These are phyloP conservation scores for Candolleomyces eurysporus DNA, from an alignment of 768 basidiomycete species.

Conservation along the genomic window DNA sequence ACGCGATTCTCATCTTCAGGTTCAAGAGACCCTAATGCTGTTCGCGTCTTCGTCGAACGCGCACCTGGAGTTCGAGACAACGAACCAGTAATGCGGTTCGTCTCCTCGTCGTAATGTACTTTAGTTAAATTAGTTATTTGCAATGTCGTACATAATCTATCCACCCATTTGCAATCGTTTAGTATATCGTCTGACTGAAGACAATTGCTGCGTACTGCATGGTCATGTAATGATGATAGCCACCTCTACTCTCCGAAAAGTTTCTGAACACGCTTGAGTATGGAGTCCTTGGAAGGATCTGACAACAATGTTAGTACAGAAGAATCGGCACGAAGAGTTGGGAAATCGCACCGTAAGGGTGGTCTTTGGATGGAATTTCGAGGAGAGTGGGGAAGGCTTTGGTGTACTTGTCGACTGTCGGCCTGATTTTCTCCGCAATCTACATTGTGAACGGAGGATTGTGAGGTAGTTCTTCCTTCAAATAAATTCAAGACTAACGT, in stretches of 20 bases:
- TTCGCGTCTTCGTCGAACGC: slow-evolving; percentile 71
- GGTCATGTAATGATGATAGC: not conserved
- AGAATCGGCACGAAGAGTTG: too few relatives aligned
- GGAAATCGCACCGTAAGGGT: slow-evolving; percentile 77
- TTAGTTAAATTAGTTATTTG: not conserved
- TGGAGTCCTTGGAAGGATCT: slow-evolving; percentile 96
- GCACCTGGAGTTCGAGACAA: slow-evolving; percentile 64
- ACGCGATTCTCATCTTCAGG: slow-evolving; percentile 32
- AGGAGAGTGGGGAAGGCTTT: slow-evolving; percentile 95
- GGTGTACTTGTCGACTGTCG: slow-evolving; percentile 91
- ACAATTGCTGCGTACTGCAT: not conserved
- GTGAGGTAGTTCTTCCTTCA: slow-evolving; percentile 3
- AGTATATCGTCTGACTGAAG: not conserved
- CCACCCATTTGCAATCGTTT: not conserved
- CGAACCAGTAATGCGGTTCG: slow-evolving; percentile 70
- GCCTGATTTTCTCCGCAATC: slow-evolving; percentile 97
- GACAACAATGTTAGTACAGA: slow-evolving; percentile 3
- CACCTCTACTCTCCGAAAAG: slow-evolving; percentile 78
- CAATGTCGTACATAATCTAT: slow-evolving; percentile 5
- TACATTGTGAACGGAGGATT: slow-evolving; percentile 27
- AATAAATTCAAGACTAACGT: slow-evolving; percentile 53
- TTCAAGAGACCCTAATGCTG: slow-evolving; percentile 58
- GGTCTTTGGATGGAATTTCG: slow-evolving; percentile 98
- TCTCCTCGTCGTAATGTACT: slow-evolving; percentile 32
- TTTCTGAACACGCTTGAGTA: slow-evolving; percentile 95